Evolutionary conservation across 257 asterid species (phyloP).

Genomic region (Solanum chilense): DNA sequence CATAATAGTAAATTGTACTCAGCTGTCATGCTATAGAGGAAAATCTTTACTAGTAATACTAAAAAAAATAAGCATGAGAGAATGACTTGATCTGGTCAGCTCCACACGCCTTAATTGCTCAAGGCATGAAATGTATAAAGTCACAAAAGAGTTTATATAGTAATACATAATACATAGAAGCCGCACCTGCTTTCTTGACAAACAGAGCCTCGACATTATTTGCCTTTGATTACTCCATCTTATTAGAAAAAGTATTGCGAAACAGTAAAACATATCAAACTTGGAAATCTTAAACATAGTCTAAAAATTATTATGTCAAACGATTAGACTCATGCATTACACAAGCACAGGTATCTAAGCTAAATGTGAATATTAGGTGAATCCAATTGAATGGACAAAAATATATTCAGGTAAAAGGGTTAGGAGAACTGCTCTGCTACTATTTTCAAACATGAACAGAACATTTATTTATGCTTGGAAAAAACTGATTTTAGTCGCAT

Average conservation of each 20-base stretch:
- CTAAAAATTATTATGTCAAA: too few relatives aligned
- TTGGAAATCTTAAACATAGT: not conserved
- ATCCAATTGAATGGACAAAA: not conserved
- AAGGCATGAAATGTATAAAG: not conserved
- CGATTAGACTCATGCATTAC: not conserved
- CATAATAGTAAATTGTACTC: not conserved
- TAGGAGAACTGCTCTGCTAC: constrained; percentile 13
- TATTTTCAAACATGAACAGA: not conserved
- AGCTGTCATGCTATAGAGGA: not conserved
- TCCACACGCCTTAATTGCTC: not conserved
- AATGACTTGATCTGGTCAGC: constrained; percentile 5
- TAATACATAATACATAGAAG: not conserved
- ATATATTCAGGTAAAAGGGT: not conserved
- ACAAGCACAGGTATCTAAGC: not conserved
- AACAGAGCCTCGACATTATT: not conserved
- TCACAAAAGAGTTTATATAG: not conserved
- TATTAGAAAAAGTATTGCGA: not conserved
- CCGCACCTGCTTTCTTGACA: constrained; percentile 45
- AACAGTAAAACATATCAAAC: not conserved
- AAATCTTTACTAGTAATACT: not conserved
- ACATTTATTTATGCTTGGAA: too few relatives aligned
- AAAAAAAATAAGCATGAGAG: not conserved
- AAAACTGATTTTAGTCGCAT: too few relatives aligned
- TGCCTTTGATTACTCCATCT: not conserved
- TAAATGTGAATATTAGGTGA: not conserved